A percentile compares a stretch with the other conserved stretches of the same genome.
These are phyloP conservation scores for Vanderwaltozyma polyspora DNA, from an alignment of 805 yeast genomes.

Conservation along the genomic window DNA sequence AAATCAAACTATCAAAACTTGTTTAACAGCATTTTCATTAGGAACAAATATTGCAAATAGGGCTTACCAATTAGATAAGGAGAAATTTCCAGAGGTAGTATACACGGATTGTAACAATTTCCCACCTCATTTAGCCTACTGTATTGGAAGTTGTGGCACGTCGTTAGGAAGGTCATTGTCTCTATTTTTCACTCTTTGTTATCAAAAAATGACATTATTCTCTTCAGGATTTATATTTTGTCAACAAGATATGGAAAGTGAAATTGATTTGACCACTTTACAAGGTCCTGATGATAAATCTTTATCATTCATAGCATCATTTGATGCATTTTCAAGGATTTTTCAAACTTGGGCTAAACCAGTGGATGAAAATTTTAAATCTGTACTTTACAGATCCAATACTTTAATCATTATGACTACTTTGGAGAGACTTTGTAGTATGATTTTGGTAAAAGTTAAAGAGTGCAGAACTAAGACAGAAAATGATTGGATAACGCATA, in stretches of 20 bases:
- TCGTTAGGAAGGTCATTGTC: constrained; percentile 5
- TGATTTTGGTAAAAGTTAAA: constrained; percentile 6
- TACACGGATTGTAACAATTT: constrained; percentile 2
- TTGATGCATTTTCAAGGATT: constrained; percentile 6
- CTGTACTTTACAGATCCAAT: constrained; percentile 3
- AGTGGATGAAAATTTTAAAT: constrained; percentile 1
- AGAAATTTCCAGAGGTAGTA: constrained; percentile 10
- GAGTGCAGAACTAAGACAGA: constrained; percentile 8
- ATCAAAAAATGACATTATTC: constrained; percentile 8
- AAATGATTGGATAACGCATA: constrained; percentile 1
- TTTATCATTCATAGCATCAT: not conserved
- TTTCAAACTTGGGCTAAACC: constrained; percentile 3
- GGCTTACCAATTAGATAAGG: constrained; percentile 11
- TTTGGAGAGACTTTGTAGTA: constrained; percentile 4
- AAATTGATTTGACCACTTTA: constrained; percentile 4
- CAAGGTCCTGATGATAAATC: constrained; percentile 1
- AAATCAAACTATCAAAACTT: constrained; percentile 5
- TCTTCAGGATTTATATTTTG: constrained; percentile 4
- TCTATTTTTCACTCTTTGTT: constrained; percentile 7
- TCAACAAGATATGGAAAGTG: constrained; percentile 1
- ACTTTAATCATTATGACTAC: constrained; percentile 3
- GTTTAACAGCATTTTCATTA: constrained; percentile 11
- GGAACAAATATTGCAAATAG: constrained; percentile 5
- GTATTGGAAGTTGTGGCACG: constrained; percentile 3
- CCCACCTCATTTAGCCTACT: constrained; percentile 14